Evolutionary conservation across 371 early-diverging fungal genomes (phyloP).

Genomic region (Mortierella sp.): DNA sequence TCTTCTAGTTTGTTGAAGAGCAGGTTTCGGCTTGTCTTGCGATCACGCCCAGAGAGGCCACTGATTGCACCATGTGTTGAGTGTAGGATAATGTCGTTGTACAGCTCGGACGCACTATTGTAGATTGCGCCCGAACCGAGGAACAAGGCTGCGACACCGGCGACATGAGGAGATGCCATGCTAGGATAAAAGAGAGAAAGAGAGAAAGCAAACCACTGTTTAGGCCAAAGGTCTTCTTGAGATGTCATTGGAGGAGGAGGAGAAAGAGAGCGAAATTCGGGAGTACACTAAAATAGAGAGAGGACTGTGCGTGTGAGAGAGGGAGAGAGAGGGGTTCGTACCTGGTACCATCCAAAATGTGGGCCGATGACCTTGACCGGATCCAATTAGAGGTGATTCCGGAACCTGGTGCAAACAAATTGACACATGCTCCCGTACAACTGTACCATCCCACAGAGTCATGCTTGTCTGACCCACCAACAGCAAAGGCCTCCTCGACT

Average conservation of each 20-base stretch:
- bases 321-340: constrained; percentile 13
- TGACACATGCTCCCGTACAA: constrained; percentile 65
- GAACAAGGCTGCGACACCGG: constrained; percentile 94
- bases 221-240: neutral
- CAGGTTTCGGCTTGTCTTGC: constrained; percentile 16
- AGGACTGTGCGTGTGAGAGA: neutral
- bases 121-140: constrained; percentile 52
- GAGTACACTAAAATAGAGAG: neutral
- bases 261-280: neutral
- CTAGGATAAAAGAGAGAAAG: constrained; percentile 10
- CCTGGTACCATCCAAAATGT: constrained; percentile 72
- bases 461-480: constrained; percentile 66
- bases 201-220: neutral
- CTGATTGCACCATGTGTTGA: constrained; percentile 71
- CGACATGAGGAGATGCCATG: constrained; percentile 99
- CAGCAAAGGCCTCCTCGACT: constrained; percentile 68
- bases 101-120: constrained; percentile 77
- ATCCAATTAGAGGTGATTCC: constrained; percentile 62
- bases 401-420: constrained; percentile 63
- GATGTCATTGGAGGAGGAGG: no score
- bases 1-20: constrained; percentile 48
- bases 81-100: constrained; percentile 71
- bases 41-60: constrained; percentile 26
- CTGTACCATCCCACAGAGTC: constrained; percentile 65
- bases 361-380: constrained; percentile 31